Base-by-base conservation (phyloP, 192 early-diverging fungal species). In the Backusella sp. region DNA sequence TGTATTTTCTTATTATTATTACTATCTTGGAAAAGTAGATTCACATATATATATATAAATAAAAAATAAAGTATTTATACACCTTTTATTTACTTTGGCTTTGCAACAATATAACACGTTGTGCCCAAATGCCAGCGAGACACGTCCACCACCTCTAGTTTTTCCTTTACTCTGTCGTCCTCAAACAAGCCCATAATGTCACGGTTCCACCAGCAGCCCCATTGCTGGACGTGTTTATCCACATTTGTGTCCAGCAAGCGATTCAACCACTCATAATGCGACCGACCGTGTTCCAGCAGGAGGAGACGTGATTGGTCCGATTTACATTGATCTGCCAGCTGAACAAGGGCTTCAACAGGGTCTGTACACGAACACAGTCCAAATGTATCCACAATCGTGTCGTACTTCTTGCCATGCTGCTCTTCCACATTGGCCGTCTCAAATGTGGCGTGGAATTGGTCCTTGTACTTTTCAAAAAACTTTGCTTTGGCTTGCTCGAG, bases 141-240 rank as follows among this genome's bases (percentile, higher is more conserved):
- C n/a, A 82, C 72, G 30, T 84, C 71, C 12, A 80, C 77, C 23
- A 92, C 76, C 36, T 89, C 81, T 26, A 91, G 28, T 12, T 88
- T 91, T 6, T 87, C 78, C 70, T 73, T 79, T 2, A 82, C 78
- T 32, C 75, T 34, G 17, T 81, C 81, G 46, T 84, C 76, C n/a
- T 88, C 68, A 49, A 91, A 82, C 28, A 92, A 49, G 9, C 32
- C 68, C 56, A 84, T 83, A 23, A 93, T 79, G 68, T 90, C 89
- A 26, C 92, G 74, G 67, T 93, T 92, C 86, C 87, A 93, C 89
- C 90, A 93, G 72, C 92, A 93, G 11, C 77, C 91, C 91, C 91
- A 93, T 71, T 75, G 73, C 12, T 83, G 74, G 8, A 89, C 91
- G 82, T 93, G 92, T 42, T 74, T 81, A 15, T 74, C 68, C 1